Percentiles rank a stretch among this genome's conserved stretches.
Evolutionary conservation across 2,329 filamentous ascomycete genomes (phyloP).

Genomic region (Fusarium dlaminii): DNA sequence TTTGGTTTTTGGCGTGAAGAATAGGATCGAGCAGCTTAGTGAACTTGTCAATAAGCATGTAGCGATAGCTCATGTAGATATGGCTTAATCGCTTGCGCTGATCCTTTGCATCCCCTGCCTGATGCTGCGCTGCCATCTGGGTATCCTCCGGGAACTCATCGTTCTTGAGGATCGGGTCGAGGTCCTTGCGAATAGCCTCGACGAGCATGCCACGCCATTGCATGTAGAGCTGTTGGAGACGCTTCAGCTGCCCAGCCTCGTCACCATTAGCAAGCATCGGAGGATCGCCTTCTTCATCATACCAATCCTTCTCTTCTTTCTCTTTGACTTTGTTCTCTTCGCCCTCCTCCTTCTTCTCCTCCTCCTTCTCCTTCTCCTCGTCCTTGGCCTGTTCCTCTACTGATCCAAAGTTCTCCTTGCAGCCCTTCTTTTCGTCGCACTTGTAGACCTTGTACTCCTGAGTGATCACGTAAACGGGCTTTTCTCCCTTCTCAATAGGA

Average conservation of each 20-base stretch:
- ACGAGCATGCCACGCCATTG: constrained; percentile 25
- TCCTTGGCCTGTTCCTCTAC: background rate
- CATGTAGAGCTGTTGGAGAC: constrained; percentile 21
- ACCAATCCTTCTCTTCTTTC: background rate
- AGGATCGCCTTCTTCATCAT: background rate
- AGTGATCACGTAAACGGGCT: background rate
- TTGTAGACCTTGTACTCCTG: constrained; percentile 1
- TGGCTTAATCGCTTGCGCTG: constrained; percentile 4
- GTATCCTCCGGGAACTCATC: background rate
- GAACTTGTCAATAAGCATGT: constrained; percentile 8
- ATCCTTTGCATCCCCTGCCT: background rate
- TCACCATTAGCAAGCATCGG: background rate
- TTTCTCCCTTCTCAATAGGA: background rate
- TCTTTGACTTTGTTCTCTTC: background rate
- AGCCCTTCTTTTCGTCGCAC: background rate
- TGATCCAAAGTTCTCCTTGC: background rate
- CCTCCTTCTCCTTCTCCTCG: background rate
- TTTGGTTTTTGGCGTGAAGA: background rate
- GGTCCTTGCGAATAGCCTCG: constrained; percentile 5
- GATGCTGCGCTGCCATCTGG: background rate
- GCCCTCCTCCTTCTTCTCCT: background rate
- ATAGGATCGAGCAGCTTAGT: constrained; percentile 8
- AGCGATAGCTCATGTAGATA: constrained; percentile 10
- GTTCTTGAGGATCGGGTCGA: constrained; percentile 19
- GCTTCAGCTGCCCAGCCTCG: background rate